Conservation (phyloP, 345 rosid genomes). For the Streptanthus diversifolius region DNA sequence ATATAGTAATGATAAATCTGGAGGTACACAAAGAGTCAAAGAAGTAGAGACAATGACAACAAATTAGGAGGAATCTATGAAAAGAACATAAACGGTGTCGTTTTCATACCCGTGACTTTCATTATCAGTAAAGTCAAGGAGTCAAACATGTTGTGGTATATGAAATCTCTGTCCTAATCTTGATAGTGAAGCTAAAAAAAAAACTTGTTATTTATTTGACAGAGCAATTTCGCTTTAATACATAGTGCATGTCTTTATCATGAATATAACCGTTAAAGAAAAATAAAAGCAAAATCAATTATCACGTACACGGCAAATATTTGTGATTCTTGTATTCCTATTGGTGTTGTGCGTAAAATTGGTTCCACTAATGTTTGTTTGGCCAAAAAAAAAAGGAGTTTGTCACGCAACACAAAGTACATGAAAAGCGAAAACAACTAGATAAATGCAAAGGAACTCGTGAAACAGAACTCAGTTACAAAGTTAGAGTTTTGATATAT, state of each 20-base stretch:
- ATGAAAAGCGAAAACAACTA: conserved; percentile 22
- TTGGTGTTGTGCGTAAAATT: not conserved
- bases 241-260: conserved; percentile 15
- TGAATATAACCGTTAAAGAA: not conserved
- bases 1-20: not conserved
- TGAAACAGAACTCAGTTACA: conserved; percentile 28
- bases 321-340: not conserved
- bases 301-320: not conserved
- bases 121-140: conserved; percentile 9
- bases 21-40: not conserved
- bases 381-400: not conserved
- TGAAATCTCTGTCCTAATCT: conserved; percentile 25
- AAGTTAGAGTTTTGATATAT: not conserved
- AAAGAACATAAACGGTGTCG: conserved; percentile 20
- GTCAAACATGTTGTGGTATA: conserved; percentile 24
- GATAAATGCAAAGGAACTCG: conserved; percentile 17
- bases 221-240: conserved; percentile 14
- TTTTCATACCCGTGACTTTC: conserved; percentile 32
- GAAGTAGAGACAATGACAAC: conserved; percentile 21
- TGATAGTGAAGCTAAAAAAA: conserved; percentile 16
- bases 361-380: not conserved
- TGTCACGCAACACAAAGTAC: conserved; percentile 31
- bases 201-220: not conserved
- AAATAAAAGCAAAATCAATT: not conserved
- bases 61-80: not conserved